A percentile compares a stretch with the other conserved stretches of the same genome.
Conservation (phyloP, 768 basidiomycete species). For the Amanita jacksonii region DNA sequence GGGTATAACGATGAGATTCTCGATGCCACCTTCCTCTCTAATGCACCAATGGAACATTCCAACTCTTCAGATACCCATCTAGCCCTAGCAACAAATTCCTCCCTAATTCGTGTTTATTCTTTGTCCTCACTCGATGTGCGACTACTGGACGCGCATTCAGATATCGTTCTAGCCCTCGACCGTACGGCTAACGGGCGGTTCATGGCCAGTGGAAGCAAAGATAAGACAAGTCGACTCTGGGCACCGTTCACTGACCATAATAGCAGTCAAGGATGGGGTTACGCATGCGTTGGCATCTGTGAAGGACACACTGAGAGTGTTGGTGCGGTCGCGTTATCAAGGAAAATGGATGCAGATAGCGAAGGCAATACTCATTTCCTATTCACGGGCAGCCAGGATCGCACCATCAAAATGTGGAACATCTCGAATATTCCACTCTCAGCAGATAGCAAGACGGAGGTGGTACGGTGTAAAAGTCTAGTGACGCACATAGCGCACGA, state of each 20-base stretch:
- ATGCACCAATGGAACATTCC: slow-evolving; percentile 16
- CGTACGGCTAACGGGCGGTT: slow-evolving; percentile 53
- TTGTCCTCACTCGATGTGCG: slow-evolving; percentile 69
- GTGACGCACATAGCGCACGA: slow-evolving; percentile 90
- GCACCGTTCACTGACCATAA: slow-evolving; percentile 23
- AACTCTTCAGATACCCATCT: slow-evolving; percentile 54
- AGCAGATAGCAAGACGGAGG: slow-evolving; percentile 17
- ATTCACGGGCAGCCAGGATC: slow-evolving; percentile 94
- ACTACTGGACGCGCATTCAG: slow-evolving; percentile 80
- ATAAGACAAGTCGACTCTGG: slow-evolving; percentile 85
- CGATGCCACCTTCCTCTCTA: slow-evolving; percentile 71
- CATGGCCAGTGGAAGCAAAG: slow-evolving; percentile 90
- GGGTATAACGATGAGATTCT: slow-evolving; percentile 99
- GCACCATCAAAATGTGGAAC: slow-evolving; percentile 99
- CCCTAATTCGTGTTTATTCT: slow-evolving; percentile 86
- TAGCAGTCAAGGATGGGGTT: slow-evolving; percentile 31
- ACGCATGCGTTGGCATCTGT: slow-evolving; percentile 76
- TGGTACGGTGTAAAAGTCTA: slow-evolving; percentile 59
- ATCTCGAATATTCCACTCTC: slow-evolving; percentile 39
- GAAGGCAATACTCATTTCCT: slow-evolving; percentile 47
- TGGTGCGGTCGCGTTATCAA: slow-evolving; percentile 82
- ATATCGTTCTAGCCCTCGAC: slow-evolving; percentile 86
- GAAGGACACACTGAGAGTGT: slow-evolving; percentile 94
- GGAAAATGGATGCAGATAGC: slow-evolving; percentile 27
- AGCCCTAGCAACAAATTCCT: slow-evolving; percentile 96